A percentile compares a stretch with the other conserved stretches of the same genome.
These are phyloP conservation scores for Aspergillus affinis DNA, from an alignment of 495 filamentous ascomycete genomes.

Conservation along the genomic window DNA sequence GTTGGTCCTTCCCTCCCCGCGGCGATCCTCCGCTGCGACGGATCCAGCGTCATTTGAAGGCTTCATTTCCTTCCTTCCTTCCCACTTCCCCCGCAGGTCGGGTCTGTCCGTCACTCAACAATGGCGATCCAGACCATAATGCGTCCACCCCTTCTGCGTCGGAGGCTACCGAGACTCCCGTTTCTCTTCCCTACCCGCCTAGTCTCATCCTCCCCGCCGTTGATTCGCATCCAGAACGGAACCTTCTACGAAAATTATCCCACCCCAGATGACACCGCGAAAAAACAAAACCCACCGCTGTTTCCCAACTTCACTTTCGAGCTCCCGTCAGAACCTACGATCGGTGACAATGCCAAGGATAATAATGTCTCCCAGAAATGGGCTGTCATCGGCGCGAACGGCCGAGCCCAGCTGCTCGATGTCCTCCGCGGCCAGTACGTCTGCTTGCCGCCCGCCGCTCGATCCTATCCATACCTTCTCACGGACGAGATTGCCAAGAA, in stretches of 20 bases:
- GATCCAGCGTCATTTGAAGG: no score
- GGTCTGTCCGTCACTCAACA: no score
- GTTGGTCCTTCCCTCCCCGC: background rate
- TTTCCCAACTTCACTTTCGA: slow-evolving; percentile 67
- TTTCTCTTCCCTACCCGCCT: background rate
- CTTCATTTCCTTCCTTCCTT: no score
- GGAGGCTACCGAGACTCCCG: slow-evolving; percentile 1
- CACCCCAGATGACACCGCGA: slow-evolving; percentile 36
- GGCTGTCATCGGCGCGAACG: slow-evolving; percentile 70
- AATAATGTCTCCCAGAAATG: slow-evolving; percentile 53
- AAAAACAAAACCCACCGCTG: slow-evolving; percentile 52
- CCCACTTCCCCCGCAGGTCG: background rate
- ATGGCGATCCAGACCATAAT: slow-evolving; percentile 3
- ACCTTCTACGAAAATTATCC: slow-evolving; percentile 84
- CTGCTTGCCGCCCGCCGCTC: slow-evolving; percentile 67
- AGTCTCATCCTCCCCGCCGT: slow-evolving; percentile 38
- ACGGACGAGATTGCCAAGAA: slow-evolving; percentile 57
- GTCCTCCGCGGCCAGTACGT: slow-evolving; percentile 72
- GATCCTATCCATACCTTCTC: slow-evolving; percentile 73
- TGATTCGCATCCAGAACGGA: slow-evolving; percentile 71
- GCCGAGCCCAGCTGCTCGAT: slow-evolving; percentile 75
- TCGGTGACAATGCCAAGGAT: slow-evolving; percentile 4
- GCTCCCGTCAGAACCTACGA: slow-evolving; percentile 51
- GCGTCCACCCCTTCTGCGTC: slow-evolving; percentile 1
- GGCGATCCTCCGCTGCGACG: background rate